A percentile compares a stretch with the other conserved stretches of the same genome.
Evolutionary conservation across 1,284 basidiomycete species (phyloP).

Genomic region (Fomitopsis palustris): DNA sequence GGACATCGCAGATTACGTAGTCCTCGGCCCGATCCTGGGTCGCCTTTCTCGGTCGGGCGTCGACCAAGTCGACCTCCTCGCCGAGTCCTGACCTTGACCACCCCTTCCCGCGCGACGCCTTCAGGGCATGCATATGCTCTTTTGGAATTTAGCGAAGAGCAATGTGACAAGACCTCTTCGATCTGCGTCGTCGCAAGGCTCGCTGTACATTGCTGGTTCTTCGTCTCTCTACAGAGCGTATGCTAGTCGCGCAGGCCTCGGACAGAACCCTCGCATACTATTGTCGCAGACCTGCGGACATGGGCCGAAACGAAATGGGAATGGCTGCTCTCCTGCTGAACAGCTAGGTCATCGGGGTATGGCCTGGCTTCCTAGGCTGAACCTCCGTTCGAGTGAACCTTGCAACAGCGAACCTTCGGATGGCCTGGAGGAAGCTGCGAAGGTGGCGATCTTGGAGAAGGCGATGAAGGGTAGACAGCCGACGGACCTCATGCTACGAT

Average conservation of each 20-base stretch:
- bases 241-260: conserved; percentile 7
- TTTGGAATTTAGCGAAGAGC: conserved; percentile 31
- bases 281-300: neutral
- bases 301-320: neutral
- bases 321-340: neutral
- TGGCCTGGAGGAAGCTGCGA: conserved; percentile 64
- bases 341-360: conserved; percentile 7
- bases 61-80: conserved; percentile 8
- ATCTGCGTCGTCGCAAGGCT: conserved; percentile 8
- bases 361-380: conserved; percentile 27
- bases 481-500: conserved; percentile 78
- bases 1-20: conserved; percentile 5
- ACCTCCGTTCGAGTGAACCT: conserved; percentile 12
- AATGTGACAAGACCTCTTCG: conserved; percentile 40
- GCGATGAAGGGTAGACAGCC: conserved; percentile 79
- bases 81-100: neutral
- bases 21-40: conserved; percentile 6
- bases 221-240: conserved; percentile 15
- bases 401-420: conserved; percentile 34
- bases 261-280: neutral
- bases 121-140: conserved; percentile 48
- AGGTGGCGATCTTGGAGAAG: conserved; percentile 72
- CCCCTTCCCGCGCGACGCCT: conserved; percentile 6
- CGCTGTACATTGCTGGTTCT: conserved; percentile 5
- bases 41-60: neutral